Conservation (phyloP, 176 grass and related monocot species). For the Chrysopogon serrulatus region DNA sequence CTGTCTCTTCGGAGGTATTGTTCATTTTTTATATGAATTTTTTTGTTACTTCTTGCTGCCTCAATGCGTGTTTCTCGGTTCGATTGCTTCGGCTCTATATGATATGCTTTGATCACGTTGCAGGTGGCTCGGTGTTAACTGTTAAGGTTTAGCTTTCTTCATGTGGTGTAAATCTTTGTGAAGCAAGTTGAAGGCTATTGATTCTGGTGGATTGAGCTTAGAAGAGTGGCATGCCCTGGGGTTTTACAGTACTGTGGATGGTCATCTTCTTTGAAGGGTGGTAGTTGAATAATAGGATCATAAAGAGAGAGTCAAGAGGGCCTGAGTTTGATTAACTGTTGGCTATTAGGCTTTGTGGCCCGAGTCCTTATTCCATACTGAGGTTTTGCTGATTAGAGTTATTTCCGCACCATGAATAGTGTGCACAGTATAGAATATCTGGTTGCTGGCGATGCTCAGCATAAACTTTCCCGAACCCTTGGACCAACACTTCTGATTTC, state of each 20-base stretch:
- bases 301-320: neutral
- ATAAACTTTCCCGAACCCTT: conserved; percentile 43
- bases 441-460: conserved; percentile 14
- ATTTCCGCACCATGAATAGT: conserved; percentile 7
- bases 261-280: neutral
- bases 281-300: neutral
- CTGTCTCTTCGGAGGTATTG: neutral
- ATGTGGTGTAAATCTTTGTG: neutral
- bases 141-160: neutral
- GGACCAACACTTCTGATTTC: conserved; percentile 73
- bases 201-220: neutral
- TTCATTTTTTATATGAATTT: neutral
- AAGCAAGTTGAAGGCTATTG: neutral
- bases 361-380: neutral
- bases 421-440: conserved; percentile 12
- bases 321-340: neutral
- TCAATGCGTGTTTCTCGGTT: neutral
- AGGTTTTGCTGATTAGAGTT: neutral
- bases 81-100: neutral
- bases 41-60: too few relatives aligned
- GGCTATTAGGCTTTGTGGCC: neutral
- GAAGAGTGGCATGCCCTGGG: neutral
- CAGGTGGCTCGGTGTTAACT: neutral
- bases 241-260: neutral
- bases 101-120: neutral